A percentile compares a stretch with the other conserved stretches of the same genome.
Conservation (phyloP, 2,329 filamentous ascomycete genomes). For the Colletotrichum limetticola region DNA sequence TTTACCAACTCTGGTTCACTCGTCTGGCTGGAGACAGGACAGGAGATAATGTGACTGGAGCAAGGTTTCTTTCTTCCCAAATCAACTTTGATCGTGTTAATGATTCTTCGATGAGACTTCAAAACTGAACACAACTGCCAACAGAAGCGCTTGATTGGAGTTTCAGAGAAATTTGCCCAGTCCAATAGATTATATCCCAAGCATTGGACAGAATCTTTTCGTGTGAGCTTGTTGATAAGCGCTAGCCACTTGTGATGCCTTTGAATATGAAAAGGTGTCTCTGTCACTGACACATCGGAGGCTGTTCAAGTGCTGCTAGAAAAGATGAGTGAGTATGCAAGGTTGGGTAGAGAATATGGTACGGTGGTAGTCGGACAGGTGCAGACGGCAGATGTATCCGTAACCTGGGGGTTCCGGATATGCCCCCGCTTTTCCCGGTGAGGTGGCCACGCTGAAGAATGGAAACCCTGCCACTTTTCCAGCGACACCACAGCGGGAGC, state of each 20-base stretch:
- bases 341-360: neutral
- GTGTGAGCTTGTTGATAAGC: neutral
- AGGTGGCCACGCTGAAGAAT: slow-evolving; percentile 20
- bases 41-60: too few relatives aligned
- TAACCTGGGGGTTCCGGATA: neutral
- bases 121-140: neutral
- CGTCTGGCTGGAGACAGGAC: too few relatives aligned
- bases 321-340: neutral
- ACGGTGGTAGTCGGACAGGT: neutral
- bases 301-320: neutral
- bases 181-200: neutral
- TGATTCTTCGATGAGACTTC: neutral
- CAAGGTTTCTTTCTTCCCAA: neutral
- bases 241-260: neutral
- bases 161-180: neutral
- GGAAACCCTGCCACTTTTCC: slow-evolving; percentile 20
- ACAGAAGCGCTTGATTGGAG: neutral
- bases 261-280: neutral
- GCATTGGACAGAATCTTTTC: neutral
- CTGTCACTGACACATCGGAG: neutral
- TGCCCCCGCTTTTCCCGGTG: neutral
- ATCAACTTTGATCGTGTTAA: neutral
- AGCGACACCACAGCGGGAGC: neutral
- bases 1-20: neutral
- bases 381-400: neutral